phyloP scores from a whole-genome alignment of 2,329 filamentous ascomycete genomes.

The Didymella pomorum region DNA sequence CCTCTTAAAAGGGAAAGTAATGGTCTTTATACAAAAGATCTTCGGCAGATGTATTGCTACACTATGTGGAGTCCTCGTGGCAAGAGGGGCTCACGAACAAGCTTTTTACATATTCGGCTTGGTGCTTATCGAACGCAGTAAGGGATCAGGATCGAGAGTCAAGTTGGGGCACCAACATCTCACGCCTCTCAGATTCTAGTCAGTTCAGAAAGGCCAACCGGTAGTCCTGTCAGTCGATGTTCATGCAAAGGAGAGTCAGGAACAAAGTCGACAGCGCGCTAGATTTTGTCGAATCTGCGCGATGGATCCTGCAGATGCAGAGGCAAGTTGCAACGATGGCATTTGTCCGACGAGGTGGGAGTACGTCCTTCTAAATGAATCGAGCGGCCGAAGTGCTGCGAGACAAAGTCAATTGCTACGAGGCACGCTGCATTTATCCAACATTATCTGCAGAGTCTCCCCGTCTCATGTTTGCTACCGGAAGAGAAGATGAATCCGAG shows the following conservation, averaged over 20 bases:
- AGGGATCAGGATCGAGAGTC: conserved; percentile 7
- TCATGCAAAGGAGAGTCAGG: conserved; percentile 8
- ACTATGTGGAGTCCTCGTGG: conserved; percentile 7
- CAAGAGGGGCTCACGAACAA: conserved; percentile 5
- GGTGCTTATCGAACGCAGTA: conserved; percentile 5
- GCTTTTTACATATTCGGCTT: conserved; percentile 1
- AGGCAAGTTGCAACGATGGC: neutral
- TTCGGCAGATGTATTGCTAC: neutral
- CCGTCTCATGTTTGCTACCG: too few relatives aligned
- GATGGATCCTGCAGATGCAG: neutral
- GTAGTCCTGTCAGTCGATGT: conserved; percentile 3
- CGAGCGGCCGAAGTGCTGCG: neutral
- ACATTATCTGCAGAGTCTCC: neutral
- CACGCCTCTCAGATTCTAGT: conserved; percentile 1
- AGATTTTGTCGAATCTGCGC: neutral
- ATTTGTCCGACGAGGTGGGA: neutral
- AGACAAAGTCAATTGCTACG: neutral
- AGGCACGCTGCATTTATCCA: neutral
- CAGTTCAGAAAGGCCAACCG: conserved; percentile 2
- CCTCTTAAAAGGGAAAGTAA: neutral
- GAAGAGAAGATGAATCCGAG: neutral
- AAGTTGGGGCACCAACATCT: neutral
- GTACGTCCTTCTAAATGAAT: neutral
- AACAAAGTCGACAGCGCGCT: neutral
- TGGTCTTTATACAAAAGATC: conserved; percentile 8